A percentile compares a stretch with the other conserved stretches of the same genome.
phyloP scores from a whole-genome alignment of 2,329 filamentous ascomycete genomes.

The Epichloe brachyelytri region DNA sequence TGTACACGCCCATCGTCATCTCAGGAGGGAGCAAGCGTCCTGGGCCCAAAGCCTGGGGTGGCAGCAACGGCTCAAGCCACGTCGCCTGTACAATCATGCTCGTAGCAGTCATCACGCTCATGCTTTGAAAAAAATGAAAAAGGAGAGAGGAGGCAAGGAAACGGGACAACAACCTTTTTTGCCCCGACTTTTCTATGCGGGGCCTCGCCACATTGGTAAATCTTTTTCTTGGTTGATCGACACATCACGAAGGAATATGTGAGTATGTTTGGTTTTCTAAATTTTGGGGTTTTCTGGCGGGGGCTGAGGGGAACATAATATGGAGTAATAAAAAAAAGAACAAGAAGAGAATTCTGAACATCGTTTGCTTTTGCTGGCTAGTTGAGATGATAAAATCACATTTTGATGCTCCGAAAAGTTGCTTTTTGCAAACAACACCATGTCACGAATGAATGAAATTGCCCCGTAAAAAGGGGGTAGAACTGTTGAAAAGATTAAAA shows the following conservation, averaged over 20 bases:
- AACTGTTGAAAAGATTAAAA: not conserved
- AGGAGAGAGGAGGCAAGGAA: not conserved
- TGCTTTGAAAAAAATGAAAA: slow-evolving; percentile 15
- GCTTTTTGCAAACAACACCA: too few relatives aligned
- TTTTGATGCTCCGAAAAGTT: too few relatives aligned
- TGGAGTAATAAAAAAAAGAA: not conserved
- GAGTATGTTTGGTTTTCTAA: not conserved
- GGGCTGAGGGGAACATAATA: not conserved
- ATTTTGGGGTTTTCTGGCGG: not conserved
- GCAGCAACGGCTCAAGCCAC: slow-evolving; percentile 18
- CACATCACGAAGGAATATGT: not conserved
- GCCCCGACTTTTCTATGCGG: too few relatives aligned
- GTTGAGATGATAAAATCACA: not conserved
- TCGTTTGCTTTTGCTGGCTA: not conserved
- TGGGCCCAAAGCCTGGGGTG: slow-evolving; percentile 17
- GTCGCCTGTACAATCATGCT: slow-evolving; percentile 25
- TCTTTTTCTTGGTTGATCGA: not conserved
- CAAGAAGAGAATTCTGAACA: not conserved
- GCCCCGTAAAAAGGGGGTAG: not conserved
- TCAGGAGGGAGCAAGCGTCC: slow-evolving; percentile 22
- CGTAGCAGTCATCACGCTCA: slow-evolving; percentile 20
- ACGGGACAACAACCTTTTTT: too few relatives aligned
- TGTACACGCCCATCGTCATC: slow-evolving; percentile 15
- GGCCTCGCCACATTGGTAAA: too few relatives aligned
- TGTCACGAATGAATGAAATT: too few relatives aligned